Evolutionary conservation across 2,329 filamentous ascomycete genomes (phyloP).

Genomic region (Scytalidium lignicola): DNA sequence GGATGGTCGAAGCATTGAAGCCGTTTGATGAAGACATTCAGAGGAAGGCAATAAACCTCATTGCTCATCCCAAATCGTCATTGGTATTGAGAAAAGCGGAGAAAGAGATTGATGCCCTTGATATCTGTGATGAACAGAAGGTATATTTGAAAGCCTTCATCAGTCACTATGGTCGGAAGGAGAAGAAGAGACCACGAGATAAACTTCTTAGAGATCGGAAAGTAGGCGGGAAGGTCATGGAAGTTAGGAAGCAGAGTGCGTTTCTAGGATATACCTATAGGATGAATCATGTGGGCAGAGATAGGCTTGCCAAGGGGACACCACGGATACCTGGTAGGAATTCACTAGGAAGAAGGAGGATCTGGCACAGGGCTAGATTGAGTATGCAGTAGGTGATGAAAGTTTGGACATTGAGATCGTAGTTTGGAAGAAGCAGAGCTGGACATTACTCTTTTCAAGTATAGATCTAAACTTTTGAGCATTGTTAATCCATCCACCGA

Average conservation of each 20-base stretch:
- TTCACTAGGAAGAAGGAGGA: constrained; percentile 12
- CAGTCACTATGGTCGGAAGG: constrained; percentile 40
- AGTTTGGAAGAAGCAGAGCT: constrained; percentile 13
- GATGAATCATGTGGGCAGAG: constrained; percentile 6
- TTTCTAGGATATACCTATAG: constrained; percentile 86
- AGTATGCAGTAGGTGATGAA: constrained; percentile 19
- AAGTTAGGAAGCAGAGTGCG: constrained; percentile 73
- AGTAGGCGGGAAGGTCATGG: constrained; percentile 63
- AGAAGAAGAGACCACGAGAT: constrained; percentile 78
- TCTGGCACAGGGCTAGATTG: constrained; percentile 25
- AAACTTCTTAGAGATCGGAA: constrained; percentile 70
- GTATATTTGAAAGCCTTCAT: constrained; percentile 28
- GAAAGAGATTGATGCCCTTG: constrained; percentile 27
- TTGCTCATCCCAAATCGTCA: constrained; percentile 27
- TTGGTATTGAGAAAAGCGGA: constrained; percentile 24
- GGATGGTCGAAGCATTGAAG: constrained; percentile 25
- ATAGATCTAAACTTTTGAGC: background rate
- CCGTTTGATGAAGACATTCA: constrained; percentile 29
- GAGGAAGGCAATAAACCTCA: constrained; percentile 23
- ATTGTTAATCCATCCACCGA: background rate
- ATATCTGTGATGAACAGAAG: constrained; percentile 26
- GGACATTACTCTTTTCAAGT: background rate
- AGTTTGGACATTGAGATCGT: constrained; percentile 16
- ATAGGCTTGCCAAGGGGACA: constrained; percentile 5
- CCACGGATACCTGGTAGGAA: constrained; percentile 3